Conservation (phyloP, 345 rosid species). For the Hibiscus mutabilis region DNA sequence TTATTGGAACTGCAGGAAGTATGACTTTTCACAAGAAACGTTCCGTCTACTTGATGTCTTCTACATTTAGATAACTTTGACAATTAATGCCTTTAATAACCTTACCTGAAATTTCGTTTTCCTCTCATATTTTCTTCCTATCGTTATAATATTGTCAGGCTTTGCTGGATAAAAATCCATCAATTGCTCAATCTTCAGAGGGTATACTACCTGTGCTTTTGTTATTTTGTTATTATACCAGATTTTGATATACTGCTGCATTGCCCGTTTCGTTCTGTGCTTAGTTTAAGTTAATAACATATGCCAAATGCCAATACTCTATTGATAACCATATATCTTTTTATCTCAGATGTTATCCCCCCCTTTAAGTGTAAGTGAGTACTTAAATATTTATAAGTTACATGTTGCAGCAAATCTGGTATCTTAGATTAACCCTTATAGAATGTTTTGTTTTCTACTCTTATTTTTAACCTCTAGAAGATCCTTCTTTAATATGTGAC, state of each 20-base stretch:
- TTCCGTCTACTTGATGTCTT: neutral
- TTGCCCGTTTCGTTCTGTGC: neutral
- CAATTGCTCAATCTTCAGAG: constrained; percentile 46
- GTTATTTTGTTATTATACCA: constrained; percentile 5
- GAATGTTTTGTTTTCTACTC: neutral
- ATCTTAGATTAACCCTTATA: neutral
- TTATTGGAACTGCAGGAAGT: constrained; percentile 75
- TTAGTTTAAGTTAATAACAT: neutral
- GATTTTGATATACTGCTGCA: neutral
- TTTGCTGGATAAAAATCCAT: constrained; percentile 70
- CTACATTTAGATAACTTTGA: neutral
- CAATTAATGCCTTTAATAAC: neutral
- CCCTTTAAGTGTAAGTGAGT: neutral
- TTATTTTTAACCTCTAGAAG: neutral
- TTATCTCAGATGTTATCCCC: neutral
- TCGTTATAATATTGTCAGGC: constrained; percentile 40
- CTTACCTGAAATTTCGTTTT: neutral
- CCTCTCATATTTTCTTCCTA: neutral
- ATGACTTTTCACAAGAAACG: constrained; percentile 13
- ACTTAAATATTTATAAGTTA: neutral
- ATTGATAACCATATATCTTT: neutral
- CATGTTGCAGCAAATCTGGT: neutral
- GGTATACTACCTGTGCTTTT: constrained; percentile 33
- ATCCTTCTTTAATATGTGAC: neutral
- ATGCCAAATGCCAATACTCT: neutral